A percentile compares a stretch with the other conserved stretches of the same genome.
phyloP scores from a whole-genome alignment of 148 eudicot genomes.

The Pouteria glomerata region DNA sequence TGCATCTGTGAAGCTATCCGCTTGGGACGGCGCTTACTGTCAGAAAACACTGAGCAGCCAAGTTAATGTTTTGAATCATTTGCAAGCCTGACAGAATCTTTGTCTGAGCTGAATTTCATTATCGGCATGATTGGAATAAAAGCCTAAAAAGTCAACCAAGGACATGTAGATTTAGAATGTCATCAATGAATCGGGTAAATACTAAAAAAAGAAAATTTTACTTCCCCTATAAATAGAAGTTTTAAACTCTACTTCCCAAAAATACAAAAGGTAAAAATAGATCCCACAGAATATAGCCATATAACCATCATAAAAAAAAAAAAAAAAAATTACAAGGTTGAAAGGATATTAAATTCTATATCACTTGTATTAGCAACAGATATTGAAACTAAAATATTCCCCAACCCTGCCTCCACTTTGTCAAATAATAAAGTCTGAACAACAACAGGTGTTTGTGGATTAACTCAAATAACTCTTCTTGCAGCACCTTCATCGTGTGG shows the following conservation, averaged over 20 bases:
- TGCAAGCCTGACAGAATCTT: slow-evolving; percentile 81
- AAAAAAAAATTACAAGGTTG: neutral
- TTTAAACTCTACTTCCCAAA: neutral
- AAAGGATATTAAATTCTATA: neutral
- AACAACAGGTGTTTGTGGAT: neutral
- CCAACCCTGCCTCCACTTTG: neutral
- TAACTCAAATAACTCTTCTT: slow-evolving; percentile 72
- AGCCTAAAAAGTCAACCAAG: slow-evolving; percentile 42
- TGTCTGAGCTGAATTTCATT: slow-evolving; percentile 85
- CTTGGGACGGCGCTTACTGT: slow-evolving; percentile 76
- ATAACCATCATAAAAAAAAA: neutral
- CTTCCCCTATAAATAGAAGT: neutral
- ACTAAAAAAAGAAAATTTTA: neutral
- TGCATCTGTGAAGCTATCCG: slow-evolving; percentile 70
- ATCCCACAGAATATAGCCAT: neutral
- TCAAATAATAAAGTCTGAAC: neutral
- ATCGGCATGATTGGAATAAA: slow-evolving; percentile 98
- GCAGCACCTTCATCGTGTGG: slow-evolving; percentile 93
- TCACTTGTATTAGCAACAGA: neutral
- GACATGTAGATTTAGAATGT: neutral
- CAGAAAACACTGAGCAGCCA: slow-evolving; percentile 97
- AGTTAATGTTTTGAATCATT: slow-evolving; percentile 97
- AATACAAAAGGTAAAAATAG: neutral
- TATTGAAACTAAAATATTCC: neutral
- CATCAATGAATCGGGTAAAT: neutral